Conservation (phyloP, 1,284 basidiomycete species). For the Coriolopsis trogii region DNA sequence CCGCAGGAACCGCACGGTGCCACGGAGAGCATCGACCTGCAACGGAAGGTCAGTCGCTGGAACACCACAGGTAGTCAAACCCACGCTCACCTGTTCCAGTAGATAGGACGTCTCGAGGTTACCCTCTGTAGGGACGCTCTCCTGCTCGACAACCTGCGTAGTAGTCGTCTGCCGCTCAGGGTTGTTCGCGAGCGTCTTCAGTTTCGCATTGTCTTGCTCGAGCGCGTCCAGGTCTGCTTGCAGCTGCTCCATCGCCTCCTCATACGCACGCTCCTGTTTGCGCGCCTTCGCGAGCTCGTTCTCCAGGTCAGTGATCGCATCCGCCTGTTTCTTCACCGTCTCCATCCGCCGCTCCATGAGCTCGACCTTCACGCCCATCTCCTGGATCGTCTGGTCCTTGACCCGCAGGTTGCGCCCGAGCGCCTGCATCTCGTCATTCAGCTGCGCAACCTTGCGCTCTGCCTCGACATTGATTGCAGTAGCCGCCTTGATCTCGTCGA, state of each 20-base stretch:
- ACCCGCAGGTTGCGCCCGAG: constrained; percentile 82
- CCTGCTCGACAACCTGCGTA: constrained; percentile 56
- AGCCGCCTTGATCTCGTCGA: constrained; percentile 84
- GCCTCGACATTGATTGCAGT: constrained; percentile 90
- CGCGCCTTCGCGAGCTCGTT: constrained; percentile 77
- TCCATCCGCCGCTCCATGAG: constrained; percentile 94
- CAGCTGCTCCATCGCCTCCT: constrained; percentile 91
- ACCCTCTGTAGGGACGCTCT: constrained; percentile 69
- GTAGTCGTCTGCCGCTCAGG: constrained; percentile 65
- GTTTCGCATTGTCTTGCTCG: constrained; percentile 85
- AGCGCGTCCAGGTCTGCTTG: constrained; percentile 87
- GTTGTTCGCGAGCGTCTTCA: constrained; percentile 68
- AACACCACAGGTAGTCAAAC: constrained; percentile 10
- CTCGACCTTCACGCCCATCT: constrained; percentile 90
- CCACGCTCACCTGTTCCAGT: constrained; percentile 69
- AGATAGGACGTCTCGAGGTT: constrained; percentile 85
- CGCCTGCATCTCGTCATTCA: constrained; percentile 89
- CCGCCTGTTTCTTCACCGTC: constrained; percentile 85
- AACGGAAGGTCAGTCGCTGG: neutral
- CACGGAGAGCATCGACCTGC: constrained; percentile 88
- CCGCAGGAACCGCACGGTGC: constrained; percentile 87
- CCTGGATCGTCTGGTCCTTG: constrained; percentile 90
- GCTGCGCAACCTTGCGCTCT: constrained; percentile 82
- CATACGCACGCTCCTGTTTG: constrained; percentile 87
- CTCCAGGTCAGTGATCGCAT: constrained; percentile 83